These are phyloP conservation scores for Chenopodium berlandieri DNA, from an alignment of 148 eudicot genomes.

Conservation along the genomic window DNA sequence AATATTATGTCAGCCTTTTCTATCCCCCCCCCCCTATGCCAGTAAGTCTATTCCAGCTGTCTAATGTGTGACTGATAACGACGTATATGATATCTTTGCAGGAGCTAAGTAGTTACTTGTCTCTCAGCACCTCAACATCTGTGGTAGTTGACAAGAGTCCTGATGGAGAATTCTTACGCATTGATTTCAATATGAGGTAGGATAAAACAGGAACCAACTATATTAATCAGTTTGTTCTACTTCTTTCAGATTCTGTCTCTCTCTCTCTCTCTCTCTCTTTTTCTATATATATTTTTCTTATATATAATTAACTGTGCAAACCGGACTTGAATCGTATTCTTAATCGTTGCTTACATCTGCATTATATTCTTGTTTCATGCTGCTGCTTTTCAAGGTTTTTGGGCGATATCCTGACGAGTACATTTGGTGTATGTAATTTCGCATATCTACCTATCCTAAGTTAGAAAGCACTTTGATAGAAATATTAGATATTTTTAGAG, in stretches of 20 bases:
- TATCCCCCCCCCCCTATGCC: background rate
- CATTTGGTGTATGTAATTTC: background rate
- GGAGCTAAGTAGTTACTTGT: constrained; percentile 79
- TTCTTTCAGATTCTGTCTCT: background rate
- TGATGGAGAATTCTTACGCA: constrained; percentile 79
- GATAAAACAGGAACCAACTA: background rate
- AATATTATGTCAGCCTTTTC: background rate
- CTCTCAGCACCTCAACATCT: constrained; percentile 72
- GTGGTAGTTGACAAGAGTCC: constrained; percentile 82
- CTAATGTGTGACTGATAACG: background rate
- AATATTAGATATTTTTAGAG: background rate
- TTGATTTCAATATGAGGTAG: constrained; percentile 86
- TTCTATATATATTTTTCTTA: background rate
- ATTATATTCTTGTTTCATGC: background rate
- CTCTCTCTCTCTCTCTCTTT: too few relatives aligned
- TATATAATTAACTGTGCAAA: background rate
- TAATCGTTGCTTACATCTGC: background rate
- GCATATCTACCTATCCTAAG: background rate
- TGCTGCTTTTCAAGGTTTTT: background rate
- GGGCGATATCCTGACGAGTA: background rate
- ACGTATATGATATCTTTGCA: constrained; percentile 33
- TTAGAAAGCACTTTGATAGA: background rate
- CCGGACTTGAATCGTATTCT: background rate
- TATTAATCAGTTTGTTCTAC: background rate
- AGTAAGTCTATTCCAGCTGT: background rate